Evolutionary conservation across 352 stramenopile genomes (phyloP).

Genomic region (Pythium dissotocum): DNA sequence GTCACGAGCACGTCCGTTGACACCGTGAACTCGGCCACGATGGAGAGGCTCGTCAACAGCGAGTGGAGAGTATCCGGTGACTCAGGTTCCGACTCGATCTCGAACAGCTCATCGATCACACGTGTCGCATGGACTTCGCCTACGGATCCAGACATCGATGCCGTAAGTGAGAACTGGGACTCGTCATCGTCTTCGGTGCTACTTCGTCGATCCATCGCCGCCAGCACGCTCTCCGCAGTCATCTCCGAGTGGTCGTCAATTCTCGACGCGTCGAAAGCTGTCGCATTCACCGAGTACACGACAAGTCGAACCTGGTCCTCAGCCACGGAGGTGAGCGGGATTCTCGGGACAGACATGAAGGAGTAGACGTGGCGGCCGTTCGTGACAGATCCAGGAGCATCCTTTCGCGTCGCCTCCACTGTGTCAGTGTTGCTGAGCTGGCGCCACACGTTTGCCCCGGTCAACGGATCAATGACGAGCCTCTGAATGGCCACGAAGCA

Average conservation of each 20-base stretch:
- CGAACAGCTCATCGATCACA: conserved; percentile 82
- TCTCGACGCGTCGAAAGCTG: conserved; percentile 23
- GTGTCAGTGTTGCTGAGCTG: conserved; percentile 86
- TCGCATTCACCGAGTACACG: conserved; percentile 62
- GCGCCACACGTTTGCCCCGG: conserved; percentile 50
- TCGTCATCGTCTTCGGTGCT: conserved; percentile 38
- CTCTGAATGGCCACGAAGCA: conserved; percentile 84
- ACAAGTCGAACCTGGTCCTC: conserved; percentile 79
- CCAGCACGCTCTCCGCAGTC: conserved; percentile 69
- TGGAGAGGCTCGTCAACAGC: conserved; percentile 34
- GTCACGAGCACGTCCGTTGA: conserved; percentile 65
- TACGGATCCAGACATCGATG: conserved; percentile 17
- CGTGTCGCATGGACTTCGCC: conserved; percentile 34
- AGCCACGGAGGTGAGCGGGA: conserved; percentile 45
- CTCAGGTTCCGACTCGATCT: conserved; percentile 68
- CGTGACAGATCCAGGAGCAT: conserved; percentile 23
- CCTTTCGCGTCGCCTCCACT: conserved; percentile 60
- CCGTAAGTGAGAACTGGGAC: conserved; percentile 18
- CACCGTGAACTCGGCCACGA: conserved; percentile 78
- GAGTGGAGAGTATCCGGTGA: conserved; percentile 36
- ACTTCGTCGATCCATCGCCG: conserved; percentile 61
- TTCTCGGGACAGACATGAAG: conserved; percentile 81
- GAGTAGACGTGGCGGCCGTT: conserved; percentile 68
- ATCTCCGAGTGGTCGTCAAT: conserved; percentile 64
- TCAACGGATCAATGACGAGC: conserved; percentile 43